Base-by-base conservation (phyloP, 2,329 filamentous ascomycete genomes). In the Penicillium expansum region DNA sequence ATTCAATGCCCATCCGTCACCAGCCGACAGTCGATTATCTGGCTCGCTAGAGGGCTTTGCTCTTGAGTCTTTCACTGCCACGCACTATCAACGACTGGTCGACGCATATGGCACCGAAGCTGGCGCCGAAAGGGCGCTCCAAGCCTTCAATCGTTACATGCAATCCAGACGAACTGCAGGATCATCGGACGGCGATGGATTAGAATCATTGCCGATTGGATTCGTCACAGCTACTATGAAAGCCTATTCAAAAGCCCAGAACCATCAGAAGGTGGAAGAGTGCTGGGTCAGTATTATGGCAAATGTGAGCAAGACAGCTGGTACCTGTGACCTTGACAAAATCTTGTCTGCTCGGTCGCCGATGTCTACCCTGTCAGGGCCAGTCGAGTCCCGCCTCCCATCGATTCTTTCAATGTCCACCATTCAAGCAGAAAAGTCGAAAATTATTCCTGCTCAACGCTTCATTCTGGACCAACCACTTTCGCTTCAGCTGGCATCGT, bases 171-270 rank as follows among this genome's bases (percentile, higher is more conserved):
- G 47, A 43, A 18, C 61, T 48, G 24, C 53, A 8, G 29, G 29
- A n/a, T 16, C 60, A 41, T 14, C 48, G 10, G 59, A 55, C 18
- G 55, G 20, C 10, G 16, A 67, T 45, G 52, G 56, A 10, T 48
- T 60, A 18, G 68, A 75, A 10, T 59, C 71, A 1, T 74, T 83
- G 16, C 83, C 86, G 0, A 73, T 85, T 3, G 71, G 76, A 16
- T 74, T 92, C 53, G 74, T 90, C 22, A 79, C 80, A 48, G 81
- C 86, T 9, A 73, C 93, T 56, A 92, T 96, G 88, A 76, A 81
- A 22, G 80, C 85, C 0, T 82, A 89, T 67, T 76, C 85, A 42
- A 76, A 80, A 50, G 82, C 86, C 18, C 74, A 79, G 38, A 79
- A 86, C 22, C 82, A 85, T 62, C 76, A 82, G 5, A 80, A 83